Base-by-base conservation (phyloP, 371 early-diverging fungal species). In the Thermomucor indicae-seudaticae region DNA sequence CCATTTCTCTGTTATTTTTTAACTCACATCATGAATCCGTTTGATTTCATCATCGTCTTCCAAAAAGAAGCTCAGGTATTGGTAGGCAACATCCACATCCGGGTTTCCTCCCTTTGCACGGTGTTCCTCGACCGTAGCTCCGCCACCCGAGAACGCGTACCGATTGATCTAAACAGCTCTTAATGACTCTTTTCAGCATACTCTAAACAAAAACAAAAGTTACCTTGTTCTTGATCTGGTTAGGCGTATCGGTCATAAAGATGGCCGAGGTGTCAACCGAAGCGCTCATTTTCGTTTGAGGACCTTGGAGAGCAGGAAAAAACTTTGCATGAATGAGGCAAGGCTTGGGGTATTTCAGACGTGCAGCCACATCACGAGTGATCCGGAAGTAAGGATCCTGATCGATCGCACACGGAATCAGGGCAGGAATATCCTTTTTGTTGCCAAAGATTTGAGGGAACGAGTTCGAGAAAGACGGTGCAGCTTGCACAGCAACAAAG, bases 321-420 rank as follows among this genome's bases (percentile, higher is more conserved):
- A 99, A 97, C 68, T 89, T 89, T 32, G 95, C 83, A 67, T 99
- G 98, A 47, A 99, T 86, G 34, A 97, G 73, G 8, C 91, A 72
- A 3, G 99, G 99, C 73, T 99, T 99, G 41, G 88, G 94, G 74
- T 95, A 93, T 77, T 97, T 95, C 40, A 99, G 81, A 53, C 80
- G 84, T 51, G 81, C 81, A 17, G 99, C 91, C 14, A 98, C 97
- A 76, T 99, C 99, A 58, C 99, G 86, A 0, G 99, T 98, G 51
- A 99, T 72, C 39, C 99, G 90, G 85, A 99, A 99, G 80, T 97
- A 99, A 50, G 99, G 99, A 63, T 99, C 99, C 80, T 99, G 99
- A 68, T 99, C 99, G 60, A 99, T 97, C 35, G 98, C 99, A 66
- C 95, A 94, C 17, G 99, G 99, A 60, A 99, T 97, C 67, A 99